phyloP scores from a whole-genome alignment of 2,329 filamentous ascomycete genomes.

The Pyricularia sp. region DNA sequence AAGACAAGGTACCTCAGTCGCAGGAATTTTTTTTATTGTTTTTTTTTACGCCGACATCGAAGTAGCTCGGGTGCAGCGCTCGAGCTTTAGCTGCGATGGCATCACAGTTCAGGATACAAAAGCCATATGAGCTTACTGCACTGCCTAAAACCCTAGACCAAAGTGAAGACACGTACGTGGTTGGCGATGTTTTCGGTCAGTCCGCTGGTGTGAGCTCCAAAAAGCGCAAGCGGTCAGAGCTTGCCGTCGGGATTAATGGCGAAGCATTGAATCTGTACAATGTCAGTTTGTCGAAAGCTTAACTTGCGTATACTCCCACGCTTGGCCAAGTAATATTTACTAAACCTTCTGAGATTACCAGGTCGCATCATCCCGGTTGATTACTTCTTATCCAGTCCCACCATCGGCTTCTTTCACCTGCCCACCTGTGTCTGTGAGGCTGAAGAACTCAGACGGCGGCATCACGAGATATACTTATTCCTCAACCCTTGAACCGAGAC shows the following conservation, averaged over 20 bases:
- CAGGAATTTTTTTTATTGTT: neutral
- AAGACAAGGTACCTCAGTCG: neutral
- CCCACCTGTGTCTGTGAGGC: slow-evolving; percentile 47
- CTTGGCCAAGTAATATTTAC: neutral
- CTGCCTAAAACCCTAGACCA: slow-evolving; percentile 49
- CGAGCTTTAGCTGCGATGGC: slow-evolving; percentile 31
- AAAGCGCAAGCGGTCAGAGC: slow-evolving; percentile 54
- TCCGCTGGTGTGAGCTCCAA: slow-evolving; percentile 37
- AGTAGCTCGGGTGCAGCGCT: neutral
- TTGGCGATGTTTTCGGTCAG: slow-evolving; percentile 53
- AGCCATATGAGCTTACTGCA: slow-evolving; percentile 53
- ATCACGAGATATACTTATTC: slow-evolving; percentile 52
- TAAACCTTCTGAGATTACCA: slow-evolving; percentile 19
- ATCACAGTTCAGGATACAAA: slow-evolving; percentile 51
- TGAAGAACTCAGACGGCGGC: slow-evolving; percentile 36
- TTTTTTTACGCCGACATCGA: neutral
- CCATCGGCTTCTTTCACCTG: slow-evolving; percentile 57
- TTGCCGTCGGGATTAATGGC: slow-evolving; percentile 54
- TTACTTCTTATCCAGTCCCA: slow-evolving; percentile 59
- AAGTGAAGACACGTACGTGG: slow-evolving; percentile 40
- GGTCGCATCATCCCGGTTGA: slow-evolving; percentile 50
- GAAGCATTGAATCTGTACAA: slow-evolving; percentile 59
- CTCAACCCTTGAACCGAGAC: slow-evolving; percentile 38
- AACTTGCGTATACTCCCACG: no score
- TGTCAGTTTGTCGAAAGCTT: slow-evolving; percentile 28